Conservation (phyloP, 1,284 basidiomycete genomes). For the Kwoniella shivajii region DNA sequence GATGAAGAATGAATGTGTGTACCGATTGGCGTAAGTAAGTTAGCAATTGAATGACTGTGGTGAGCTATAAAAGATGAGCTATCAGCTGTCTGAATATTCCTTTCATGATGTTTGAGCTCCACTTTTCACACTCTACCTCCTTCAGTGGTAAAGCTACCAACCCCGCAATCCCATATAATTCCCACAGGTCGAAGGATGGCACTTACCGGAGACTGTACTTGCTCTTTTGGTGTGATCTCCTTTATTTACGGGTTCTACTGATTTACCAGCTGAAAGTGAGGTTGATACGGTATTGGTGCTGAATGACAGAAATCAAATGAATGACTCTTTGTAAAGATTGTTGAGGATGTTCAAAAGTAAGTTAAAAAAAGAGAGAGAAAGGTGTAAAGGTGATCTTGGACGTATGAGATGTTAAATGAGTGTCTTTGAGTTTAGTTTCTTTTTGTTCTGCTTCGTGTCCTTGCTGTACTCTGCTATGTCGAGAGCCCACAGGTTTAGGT, state of each 20-base stretch:
- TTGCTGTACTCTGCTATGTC: not conserved
- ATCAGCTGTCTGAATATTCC: not conserved
- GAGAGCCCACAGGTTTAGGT: not conserved
- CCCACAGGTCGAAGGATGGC: not conserved
- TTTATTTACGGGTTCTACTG: not conserved
- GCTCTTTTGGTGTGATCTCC: not conserved
- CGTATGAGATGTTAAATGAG: constrained; percentile 1
- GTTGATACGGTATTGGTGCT: not conserved
- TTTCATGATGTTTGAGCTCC: not conserved
- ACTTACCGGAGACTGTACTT: not conserved
- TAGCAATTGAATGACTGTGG: constrained; percentile 4
- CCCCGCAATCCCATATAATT: not conserved
- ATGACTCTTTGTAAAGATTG: not conserved
- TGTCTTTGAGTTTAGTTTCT: constrained; percentile 7
- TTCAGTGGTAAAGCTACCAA: no score
- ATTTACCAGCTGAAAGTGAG: not conserved
- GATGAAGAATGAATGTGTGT: not conserved
- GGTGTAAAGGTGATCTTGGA: not conserved
- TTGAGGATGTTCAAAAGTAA: not conserved
- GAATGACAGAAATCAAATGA: not conserved
- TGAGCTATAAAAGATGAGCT: not conserved
- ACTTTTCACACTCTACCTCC: not conserved
- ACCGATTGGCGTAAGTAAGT: not conserved
- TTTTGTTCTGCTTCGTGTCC: not conserved
- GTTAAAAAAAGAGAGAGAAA: not conserved